These are phyloP conservation scores for Zhuliangozyma parablackwelliae DNA, from an alignment of 1,139 yeast species.

Conservation along the genomic window DNA sequence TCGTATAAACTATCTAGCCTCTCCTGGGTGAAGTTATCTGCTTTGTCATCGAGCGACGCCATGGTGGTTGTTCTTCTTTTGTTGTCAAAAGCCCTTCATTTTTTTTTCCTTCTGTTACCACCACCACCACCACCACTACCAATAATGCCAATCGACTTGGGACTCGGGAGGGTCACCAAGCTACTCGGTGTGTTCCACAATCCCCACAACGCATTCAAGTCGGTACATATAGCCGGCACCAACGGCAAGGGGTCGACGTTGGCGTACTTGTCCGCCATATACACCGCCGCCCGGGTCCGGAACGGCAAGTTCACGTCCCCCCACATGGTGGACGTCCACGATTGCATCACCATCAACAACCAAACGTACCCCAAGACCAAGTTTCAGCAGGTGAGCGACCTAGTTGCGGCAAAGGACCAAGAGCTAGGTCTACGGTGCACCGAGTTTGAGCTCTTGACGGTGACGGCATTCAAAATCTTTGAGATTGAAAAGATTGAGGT, in stretches of 20 bases:
- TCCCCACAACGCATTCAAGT: slow-evolving; percentile 60
- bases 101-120: slow-evolving; percentile 1
- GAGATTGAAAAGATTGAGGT: slow-evolving; percentile 53
- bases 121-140: neutral
- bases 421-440: slow-evolving; percentile 57
- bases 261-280: slow-evolving; percentile 65
- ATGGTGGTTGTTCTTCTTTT: slow-evolving; percentile 1
- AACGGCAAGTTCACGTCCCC: slow-evolving; percentile 89
- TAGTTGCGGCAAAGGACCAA: slow-evolving; percentile 33
- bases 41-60: slow-evolving; percentile 12
- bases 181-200: slow-evolving; percentile 61
- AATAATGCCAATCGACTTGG: slow-evolving; percentile 48
- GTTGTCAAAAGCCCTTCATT: neutral
- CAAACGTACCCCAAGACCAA: slow-evolving; percentile 43
- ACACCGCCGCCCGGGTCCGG: slow-evolving; percentile 43
- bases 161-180: slow-evolving; percentile 54
- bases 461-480: slow-evolving; percentile 77
- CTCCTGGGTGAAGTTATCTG: slow-evolving; percentile 35
- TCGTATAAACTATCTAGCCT: slow-evolving; percentile 42
- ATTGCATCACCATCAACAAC: slow-evolving; percentile 67
- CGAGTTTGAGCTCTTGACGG: slow-evolving; percentile 81
- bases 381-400: slow-evolving; percentile 43
- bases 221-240: slow-evolving; percentile 88
- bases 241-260: slow-evolving; percentile 93
- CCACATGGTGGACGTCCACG: slow-evolving; percentile 68